Conservation (phyloP, 495 filamentous ascomycete species). For the Terfezia claveryi region DNA sequence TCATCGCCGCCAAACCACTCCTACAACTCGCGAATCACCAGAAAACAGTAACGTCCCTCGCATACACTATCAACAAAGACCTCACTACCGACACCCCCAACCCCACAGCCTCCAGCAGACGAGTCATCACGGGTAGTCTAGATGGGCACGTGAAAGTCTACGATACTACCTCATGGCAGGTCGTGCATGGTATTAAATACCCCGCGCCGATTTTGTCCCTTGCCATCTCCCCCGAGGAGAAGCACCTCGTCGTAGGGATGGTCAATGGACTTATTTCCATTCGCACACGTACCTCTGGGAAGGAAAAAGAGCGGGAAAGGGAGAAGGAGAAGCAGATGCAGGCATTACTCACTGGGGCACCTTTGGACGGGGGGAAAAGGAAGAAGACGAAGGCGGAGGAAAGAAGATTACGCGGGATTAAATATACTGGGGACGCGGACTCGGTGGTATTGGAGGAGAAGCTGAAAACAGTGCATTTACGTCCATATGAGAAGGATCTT, state of each 20-base stretch:
- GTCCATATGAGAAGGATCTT: slow-evolving; percentile 58
- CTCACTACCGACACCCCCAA: slow-evolving; percentile 14
- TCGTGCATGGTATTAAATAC: slow-evolving; percentile 82
- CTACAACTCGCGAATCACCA: slow-evolving; percentile 82
- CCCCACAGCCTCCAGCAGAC: slow-evolving; percentile 37
- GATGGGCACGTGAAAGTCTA: slow-evolving; percentile 96
- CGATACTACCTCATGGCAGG: slow-evolving; percentile 76
- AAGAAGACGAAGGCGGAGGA: slow-evolving; percentile 47
- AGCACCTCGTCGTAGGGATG: slow-evolving; percentile 85
- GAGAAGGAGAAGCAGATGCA: slow-evolving; percentile 62
- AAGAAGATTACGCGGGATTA: slow-evolving; percentile 47
- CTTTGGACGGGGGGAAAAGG: slow-evolving; percentile 40
- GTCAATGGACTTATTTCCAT: slow-evolving; percentile 73
- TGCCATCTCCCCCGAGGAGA: slow-evolving; percentile 52
- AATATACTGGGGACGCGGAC: slow-evolving; percentile 64
- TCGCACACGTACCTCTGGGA: slow-evolving; percentile 62
- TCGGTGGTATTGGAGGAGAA: slow-evolving; percentile 75
- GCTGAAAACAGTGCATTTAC: slow-evolving; percentile 31
- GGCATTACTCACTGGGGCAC: slow-evolving; percentile 55
- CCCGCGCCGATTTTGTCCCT: slow-evolving; percentile 71
- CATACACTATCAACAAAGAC: not conserved
- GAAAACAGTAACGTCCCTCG: slow-evolving; percentile 78
- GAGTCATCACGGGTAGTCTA: slow-evolving; percentile 66
- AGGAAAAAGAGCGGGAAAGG: slow-evolving; percentile 44
- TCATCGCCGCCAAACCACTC: slow-evolving; percentile 72